A percentile compares a stretch with the other conserved stretches of the same genome.
These are phyloP conservation scores for Aquilaria sinensis DNA, from an alignment of 345 rosid species.

Conservation along the genomic window DNA sequence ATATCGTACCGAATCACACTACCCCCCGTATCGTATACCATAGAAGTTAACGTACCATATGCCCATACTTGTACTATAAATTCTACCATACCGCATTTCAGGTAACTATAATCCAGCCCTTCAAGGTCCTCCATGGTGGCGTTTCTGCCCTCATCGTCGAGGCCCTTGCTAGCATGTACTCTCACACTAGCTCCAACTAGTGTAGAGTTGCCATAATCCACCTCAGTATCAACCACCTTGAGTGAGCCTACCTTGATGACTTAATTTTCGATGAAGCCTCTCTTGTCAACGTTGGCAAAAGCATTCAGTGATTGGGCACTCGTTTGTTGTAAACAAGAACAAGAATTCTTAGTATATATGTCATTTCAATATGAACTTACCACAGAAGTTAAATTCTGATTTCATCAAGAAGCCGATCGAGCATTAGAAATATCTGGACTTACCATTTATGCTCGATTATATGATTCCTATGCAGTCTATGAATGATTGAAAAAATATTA, in stretches of 20 bases:
- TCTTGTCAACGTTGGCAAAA: constrained; percentile 58
- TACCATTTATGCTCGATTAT: no score
- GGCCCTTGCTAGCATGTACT: constrained; percentile 80
- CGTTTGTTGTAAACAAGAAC: no score
- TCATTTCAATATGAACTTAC: no score
- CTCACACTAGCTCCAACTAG: constrained; percentile 71
- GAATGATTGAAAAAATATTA: neutral
- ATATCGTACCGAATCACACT: no score
- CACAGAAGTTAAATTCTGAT: no score
- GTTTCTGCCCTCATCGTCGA: constrained; percentile 87
- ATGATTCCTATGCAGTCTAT: no score
- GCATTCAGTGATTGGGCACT: constrained; percentile 37
- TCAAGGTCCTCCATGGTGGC: constrained; percentile 92
- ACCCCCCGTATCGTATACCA: no score
- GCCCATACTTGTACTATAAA: constrained; percentile 41
- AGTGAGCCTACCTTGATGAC: constrained; percentile 73
- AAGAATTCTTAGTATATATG: no score
- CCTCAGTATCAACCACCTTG: constrained; percentile 73
- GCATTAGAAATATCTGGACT: no score
- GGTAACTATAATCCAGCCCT: constrained; percentile 50
- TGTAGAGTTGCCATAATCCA: constrained; percentile 80
- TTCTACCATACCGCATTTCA: constrained; percentile 4
- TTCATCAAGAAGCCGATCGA: no score
- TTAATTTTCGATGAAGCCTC: constrained; percentile 57
- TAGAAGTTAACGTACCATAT: no score